Evolutionary conservation across 768 basidiomycete species (phyloP).

Genomic region (Collybiopsis confluens): DNA sequence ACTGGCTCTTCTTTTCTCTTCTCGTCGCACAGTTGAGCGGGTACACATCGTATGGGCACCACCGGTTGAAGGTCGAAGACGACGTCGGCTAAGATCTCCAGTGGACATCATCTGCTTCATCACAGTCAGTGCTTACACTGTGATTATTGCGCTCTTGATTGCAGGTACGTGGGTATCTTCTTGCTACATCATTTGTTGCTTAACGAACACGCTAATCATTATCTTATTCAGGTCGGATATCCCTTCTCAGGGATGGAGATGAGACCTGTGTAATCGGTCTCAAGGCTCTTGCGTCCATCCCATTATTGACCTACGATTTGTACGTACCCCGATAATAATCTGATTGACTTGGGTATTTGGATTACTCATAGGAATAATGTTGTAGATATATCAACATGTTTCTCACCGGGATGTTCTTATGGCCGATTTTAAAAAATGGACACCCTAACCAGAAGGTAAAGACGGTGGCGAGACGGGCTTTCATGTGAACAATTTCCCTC

Average conservation of each 20-base stretch:
- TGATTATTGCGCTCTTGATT: conserved; percentile 21
- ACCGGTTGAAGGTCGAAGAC: conserved; percentile 5
- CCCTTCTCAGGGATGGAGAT: conserved; percentile 17
- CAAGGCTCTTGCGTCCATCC: conserved; percentile 22
- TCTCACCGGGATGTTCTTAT: conserved; percentile 28
- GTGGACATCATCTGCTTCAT: conserved; percentile 24
- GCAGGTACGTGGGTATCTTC: no score
- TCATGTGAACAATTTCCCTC: conserved; percentile 18
- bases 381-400: conserved; percentile 18
- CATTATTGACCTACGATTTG: conserved; percentile 30
- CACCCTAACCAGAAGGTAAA: conserved; percentile 19
- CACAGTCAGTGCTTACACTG: conserved; percentile 19
- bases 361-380: neutral
- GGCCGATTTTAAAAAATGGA: conserved; percentile 22
- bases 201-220: neutral
- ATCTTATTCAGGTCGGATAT: conserved; percentile 13
- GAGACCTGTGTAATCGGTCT: conserved; percentile 32
- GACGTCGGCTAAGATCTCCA: conserved; percentile 17
- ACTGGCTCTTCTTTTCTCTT: neutral
- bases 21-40: conserved; percentile 24
- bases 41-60: conserved; percentile 25
- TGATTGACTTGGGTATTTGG: neutral
- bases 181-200: no score
- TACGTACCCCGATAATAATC: no score
- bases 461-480: conserved; percentile 24